A percentile compares a stretch with the other conserved stretches of the same genome.
Conservation (phyloP, 176 grass and related monocot species). For the Secale cereale region DNA sequence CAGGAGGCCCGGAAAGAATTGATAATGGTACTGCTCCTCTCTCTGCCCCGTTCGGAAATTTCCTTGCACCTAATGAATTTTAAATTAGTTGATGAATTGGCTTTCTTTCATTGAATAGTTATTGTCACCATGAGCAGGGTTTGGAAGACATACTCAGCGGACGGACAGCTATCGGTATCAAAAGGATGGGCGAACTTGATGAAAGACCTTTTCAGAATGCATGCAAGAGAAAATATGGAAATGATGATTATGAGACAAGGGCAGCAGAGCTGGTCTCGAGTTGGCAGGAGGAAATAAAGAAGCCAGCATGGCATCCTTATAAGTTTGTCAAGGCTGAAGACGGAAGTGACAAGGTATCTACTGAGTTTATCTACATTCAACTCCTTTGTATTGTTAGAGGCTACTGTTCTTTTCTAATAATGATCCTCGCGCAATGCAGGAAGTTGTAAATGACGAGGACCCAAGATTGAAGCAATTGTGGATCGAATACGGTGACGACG, state of each 20-base stretch:
- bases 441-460: slow-evolving; percentile 70
- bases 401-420: not conserved
- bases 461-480: slow-evolving; percentile 50
- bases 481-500: slow-evolving; percentile 70
- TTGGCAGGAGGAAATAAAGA: slow-evolving; percentile 95
- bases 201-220: slow-evolving; percentile 65
- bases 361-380: not conserved
- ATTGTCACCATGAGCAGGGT: slow-evolving; percentile 39
- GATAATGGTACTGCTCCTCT: slow-evolving; percentile 48
- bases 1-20: slow-evolving; percentile 74
- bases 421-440: slow-evolving; percentile 33
- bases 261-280: slow-evolving; percentile 44
- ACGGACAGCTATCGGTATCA: slow-evolving; percentile 64
- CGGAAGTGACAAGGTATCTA: slow-evolving; percentile 55
- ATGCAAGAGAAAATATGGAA: slow-evolving; percentile 51
- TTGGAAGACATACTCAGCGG: slow-evolving; percentile 66
- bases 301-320: slow-evolving; percentile 91
- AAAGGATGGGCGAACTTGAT: slow-evolving; percentile 91
- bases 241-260: slow-evolving; percentile 42
- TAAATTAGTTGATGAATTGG: slow-evolving; percentile 4
- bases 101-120: slow-evolving; percentile 10
- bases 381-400: not conserved
- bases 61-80: not conserved
- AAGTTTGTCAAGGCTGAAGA: slow-evolving; percentile 52
- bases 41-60: not conserved